Evolutionary conservation across 2,329 filamentous ascomycete genomes (phyloP).

Genomic region (Apiospora marii): DNA sequence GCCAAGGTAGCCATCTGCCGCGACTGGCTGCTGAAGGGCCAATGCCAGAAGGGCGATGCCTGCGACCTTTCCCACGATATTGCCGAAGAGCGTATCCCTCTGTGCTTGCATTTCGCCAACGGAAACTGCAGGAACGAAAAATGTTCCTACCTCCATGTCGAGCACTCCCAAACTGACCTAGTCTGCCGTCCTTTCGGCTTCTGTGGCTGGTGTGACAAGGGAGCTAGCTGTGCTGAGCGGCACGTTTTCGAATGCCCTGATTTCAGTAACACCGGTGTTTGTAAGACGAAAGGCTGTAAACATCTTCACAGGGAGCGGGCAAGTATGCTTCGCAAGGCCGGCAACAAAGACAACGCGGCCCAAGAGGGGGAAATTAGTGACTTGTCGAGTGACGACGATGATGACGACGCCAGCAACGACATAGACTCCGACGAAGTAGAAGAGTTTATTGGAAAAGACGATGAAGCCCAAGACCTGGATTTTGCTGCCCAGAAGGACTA

Average conservation of each 20-base stretch:
- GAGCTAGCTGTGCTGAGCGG: slow-evolving; percentile 77
- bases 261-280: slow-evolving; percentile 89
- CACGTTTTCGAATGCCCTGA: slow-evolving; percentile 95
- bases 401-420: slow-evolving; percentile 74
- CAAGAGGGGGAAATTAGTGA: slow-evolving; percentile 69
- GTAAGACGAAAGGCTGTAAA: slow-evolving; percentile 82
- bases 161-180: slow-evolving; percentile 76
- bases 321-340: slow-evolving; percentile 76
- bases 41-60: slow-evolving; percentile 76
- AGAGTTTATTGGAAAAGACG: slow-evolving; percentile 65
- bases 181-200: slow-evolving; percentile 87
- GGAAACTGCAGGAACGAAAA: slow-evolving; percentile 87
- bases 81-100: slow-evolving; percentile 82
- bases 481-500: slow-evolving; percentile 68
- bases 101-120: slow-evolving; percentile 88
- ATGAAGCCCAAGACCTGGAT: slow-evolving; percentile 60
- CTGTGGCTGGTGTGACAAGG: slow-evolving; percentile 88
- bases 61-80: slow-evolving; percentile 94
- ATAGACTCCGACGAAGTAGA: slow-evolving; percentile 79
- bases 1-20: slow-evolving; percentile 91
- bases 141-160: slow-evolving; percentile 88
- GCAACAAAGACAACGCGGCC: slow-evolving; percentile 50
- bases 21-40: slow-evolving; percentile 80
- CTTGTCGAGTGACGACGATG: slow-evolving; percentile 80
- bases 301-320: slow-evolving; percentile 89